Base-by-base conservation (phyloP, 306 rosid species). In the Sicyos baderoa region DNA sequence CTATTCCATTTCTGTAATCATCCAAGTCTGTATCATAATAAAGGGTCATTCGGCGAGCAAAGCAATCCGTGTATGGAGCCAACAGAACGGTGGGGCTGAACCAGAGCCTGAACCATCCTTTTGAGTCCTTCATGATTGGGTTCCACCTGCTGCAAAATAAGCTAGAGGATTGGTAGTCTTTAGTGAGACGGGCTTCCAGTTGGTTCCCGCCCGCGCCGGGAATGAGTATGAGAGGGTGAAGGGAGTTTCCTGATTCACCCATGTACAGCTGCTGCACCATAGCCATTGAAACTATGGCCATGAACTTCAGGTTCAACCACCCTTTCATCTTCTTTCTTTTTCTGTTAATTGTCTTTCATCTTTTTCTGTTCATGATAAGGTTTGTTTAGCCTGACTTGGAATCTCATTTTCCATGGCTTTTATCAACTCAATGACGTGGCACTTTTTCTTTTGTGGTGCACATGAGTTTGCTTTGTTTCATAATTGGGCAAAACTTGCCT, bases 171-270 rank as follows among this genome's bases (percentile, higher is more conserved):
- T 59, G 77, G 83, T 86, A 92, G 42, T 79, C 72, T 11, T 7
- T 3, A 61, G 81, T 92, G 8, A 89, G 69, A 63, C 81, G 78
- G 18, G 83, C 98, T 75, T 92, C 96, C 18, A 92, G 76, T 75
- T 92, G 98, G 86, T 89, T 92, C 53, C 98, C 98, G 15, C 95
- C 98, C 14, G 29, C 82, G 14, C 98, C 96, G 1, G 98, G 98
- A 54, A 92, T 75, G 18, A 92, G 78, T 74, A 92, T 77, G 66
- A 87, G 35, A 0, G 98, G 98, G 73, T 89, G 79, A 8, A 86
- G 87, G 71, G 45, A 72, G 78, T 23, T 74, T 60, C 21, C 71
- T 12, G 88, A 81, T 27, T 73, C 86, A 57, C 85, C 80, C 21
- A 81, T 79, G 83, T 74, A 79, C 64, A 84, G 47, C 66, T 60